Conservation (phyloP, 495 filamentous ascomycete species). For the Neurospora africana region DNA sequence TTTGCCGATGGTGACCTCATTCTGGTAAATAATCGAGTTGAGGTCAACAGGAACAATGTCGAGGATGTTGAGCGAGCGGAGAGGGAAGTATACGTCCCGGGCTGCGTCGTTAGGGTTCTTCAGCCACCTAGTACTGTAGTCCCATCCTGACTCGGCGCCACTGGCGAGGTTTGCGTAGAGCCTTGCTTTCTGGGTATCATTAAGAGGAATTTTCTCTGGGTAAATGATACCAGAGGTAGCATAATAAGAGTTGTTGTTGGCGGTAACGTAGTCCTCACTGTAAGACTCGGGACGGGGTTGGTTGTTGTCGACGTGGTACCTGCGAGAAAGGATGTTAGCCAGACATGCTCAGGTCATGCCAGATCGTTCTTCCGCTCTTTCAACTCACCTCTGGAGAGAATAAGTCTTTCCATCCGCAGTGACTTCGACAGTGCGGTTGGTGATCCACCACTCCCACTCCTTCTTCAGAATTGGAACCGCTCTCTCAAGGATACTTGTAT, state of each 20-base stretch:
- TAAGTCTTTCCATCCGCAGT: slow-evolving; percentile 25
- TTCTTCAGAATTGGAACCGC: slow-evolving; percentile 38
- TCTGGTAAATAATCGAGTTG: slow-evolving; percentile 41
- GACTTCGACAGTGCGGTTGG: slow-evolving; percentile 32
- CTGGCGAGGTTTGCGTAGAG: slow-evolving; percentile 37
- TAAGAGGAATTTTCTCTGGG: slow-evolving; percentile 28
- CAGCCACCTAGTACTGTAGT: slow-evolving; percentile 34
- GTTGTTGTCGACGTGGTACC: slow-evolving; percentile 37
- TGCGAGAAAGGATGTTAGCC: slow-evolving; percentile 7
- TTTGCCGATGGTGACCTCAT: slow-evolving; percentile 31
- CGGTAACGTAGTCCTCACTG: slow-evolving; percentile 36
- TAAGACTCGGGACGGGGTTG: slow-evolving; percentile 42
- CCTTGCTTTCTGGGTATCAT: slow-evolving; percentile 25
- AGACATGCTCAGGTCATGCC: neutral
- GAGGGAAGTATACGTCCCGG: slow-evolving; percentile 38
- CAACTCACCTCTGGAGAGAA: slow-evolving; percentile 30
- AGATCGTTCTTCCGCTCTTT: neutral
- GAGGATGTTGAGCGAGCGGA: slow-evolving; percentile 35
- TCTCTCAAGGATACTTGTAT: slow-evolving; percentile 35
- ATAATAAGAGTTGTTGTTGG: slow-evolving; percentile 38
- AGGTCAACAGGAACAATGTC: slow-evolving; percentile 35
- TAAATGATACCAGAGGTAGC: slow-evolving; percentile 37
- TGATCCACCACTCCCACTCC: slow-evolving; percentile 37
- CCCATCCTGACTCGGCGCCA: slow-evolving; percentile 42
- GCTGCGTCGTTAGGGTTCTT: slow-evolving; percentile 32